These are phyloP conservation scores for Ceratopteris richardii DNA, from an alignment of 75 land plant species.

Conservation along the genomic window DNA sequence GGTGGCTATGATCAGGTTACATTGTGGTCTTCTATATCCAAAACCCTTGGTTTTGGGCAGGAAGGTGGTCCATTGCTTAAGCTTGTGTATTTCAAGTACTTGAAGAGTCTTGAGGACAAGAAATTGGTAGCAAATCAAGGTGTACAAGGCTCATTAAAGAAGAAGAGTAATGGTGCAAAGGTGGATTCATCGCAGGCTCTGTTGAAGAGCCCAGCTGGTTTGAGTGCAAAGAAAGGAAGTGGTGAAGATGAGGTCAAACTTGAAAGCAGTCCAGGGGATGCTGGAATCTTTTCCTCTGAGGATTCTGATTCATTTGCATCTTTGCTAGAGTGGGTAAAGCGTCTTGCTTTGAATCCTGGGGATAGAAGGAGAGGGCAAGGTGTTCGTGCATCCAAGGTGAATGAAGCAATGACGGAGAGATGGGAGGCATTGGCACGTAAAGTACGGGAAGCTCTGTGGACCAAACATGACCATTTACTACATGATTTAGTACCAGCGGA, in stretches of 20 bases:
- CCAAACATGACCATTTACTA: no score
- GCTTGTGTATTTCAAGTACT: constrained; percentile 37
- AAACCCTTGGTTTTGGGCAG: constrained; percentile 27
- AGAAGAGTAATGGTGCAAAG: background rate
- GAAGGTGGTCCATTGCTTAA: constrained; percentile 29
- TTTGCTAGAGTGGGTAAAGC: constrained; percentile 48
- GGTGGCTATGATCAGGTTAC: constrained; percentile 28
- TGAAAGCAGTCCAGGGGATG: background rate
- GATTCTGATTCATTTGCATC: constrained; percentile 19
- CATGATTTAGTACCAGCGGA: no score
- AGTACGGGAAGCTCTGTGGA: constrained; percentile 28
- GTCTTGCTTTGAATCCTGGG: constrained; percentile 42
- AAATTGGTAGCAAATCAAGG: constrained; percentile 7
- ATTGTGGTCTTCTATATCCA: constrained; percentile 32
- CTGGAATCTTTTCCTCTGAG: constrained; percentile 8
- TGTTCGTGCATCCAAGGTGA: constrained; percentile 31
- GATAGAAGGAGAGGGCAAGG: constrained; percentile 20
- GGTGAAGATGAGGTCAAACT: background rate
- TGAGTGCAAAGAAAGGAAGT: constrained; percentile 2
- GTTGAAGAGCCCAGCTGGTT: background rate
- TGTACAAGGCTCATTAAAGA: constrained; percentile 4
- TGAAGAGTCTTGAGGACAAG: constrained; percentile 1
- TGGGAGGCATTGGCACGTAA: constrained; percentile 24
- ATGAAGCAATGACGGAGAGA: constrained; percentile 19
- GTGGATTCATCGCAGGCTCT: background rate